These are phyloP conservation scores for Fabrea salina DNA, from an alignment of 169 alveolate species.

Conservation along the genomic window DNA sequence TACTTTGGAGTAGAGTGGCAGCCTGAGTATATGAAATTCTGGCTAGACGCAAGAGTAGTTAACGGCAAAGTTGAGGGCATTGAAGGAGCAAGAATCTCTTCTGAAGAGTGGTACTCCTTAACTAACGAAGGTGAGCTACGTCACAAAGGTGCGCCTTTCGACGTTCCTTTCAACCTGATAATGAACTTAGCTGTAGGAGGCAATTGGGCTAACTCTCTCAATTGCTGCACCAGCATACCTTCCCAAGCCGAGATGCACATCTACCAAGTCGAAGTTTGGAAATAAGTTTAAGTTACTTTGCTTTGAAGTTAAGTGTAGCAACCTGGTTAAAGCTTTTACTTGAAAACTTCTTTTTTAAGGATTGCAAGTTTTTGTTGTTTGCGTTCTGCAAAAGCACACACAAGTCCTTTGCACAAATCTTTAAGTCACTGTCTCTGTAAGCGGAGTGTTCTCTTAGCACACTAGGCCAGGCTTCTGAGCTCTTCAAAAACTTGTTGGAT, in stretches of 20 bases:
- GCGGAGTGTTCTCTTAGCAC: conserved; percentile 44
- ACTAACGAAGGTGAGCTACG: neutral
- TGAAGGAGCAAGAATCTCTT: neutral
- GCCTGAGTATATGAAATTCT: conserved; percentile 2
- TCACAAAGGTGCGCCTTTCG: conserved; percentile 12
- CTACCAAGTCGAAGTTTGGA: conserved; percentile 5
- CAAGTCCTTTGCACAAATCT: conserved; percentile 70
- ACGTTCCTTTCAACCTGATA: neutral
- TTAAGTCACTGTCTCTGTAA: conserved; percentile 57
- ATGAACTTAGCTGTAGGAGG: conserved; percentile 15
- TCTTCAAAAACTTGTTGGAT: neutral
- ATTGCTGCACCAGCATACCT: neutral
- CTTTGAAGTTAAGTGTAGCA: no score
- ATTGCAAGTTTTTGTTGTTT: conserved; percentile 54
- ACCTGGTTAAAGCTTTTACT: conserved; percentile 57
- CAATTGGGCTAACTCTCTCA: conserved; percentile 7
- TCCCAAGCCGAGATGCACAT: neutral
- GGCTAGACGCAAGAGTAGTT: conserved; percentile 16
- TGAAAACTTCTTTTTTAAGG: conserved; percentile 72
- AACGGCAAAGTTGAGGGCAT: neutral
- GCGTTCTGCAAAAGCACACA: conserved; percentile 51
- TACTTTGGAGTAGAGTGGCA: conserved; percentile 28
- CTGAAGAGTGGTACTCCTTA: neutral
- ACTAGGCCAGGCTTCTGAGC: conserved; percentile 38
- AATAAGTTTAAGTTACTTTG: neutral